Percentiles rank a stretch among this genome's conserved stretches.
Conservation (phyloP, 768 basidiomycete genomes). For the Cystofilobasidium capitatum region DNA sequence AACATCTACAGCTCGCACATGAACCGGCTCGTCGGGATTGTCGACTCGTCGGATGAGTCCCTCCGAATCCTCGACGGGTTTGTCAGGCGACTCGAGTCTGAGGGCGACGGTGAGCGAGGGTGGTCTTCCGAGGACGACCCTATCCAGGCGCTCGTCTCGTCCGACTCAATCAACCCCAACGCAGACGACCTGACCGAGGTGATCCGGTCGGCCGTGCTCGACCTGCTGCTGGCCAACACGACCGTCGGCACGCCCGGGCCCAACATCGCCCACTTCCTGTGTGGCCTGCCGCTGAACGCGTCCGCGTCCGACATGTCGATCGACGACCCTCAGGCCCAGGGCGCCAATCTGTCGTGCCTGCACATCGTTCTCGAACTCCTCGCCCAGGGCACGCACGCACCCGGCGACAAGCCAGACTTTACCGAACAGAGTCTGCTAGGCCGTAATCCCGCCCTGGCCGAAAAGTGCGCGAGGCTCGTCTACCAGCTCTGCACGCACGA, state of each 20-base stretch:
- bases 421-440: conserved; percentile 32
- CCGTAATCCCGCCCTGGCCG: conserved; percentile 63
- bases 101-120: conserved; percentile 55
- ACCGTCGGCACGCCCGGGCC: conserved; percentile 55
- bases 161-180: conserved; percentile 15
- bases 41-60: conserved; percentile 72
- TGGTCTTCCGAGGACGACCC: conserved; percentile 48
- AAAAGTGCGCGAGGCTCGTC: conserved; percentile 71
- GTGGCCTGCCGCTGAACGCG: conserved; percentile 54
- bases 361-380: conserved; percentile 73
- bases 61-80: conserved; percentile 77
- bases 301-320: conserved; percentile 53
- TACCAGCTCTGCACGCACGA: conserved; percentile 81
- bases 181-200: conserved; percentile 47
- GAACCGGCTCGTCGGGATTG: conserved; percentile 62
- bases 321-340: conserved; percentile 36
- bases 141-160: conserved; percentile 22
- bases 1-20: conserved; percentile 41
- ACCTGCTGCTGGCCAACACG: conserved; percentile 71
- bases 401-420: conserved; percentile 5
- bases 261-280: conserved; percentile 76
- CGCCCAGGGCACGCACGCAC: conserved; percentile 50
- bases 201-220: conserved; percentile 64
- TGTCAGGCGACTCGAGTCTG: conserved; percentile 53
- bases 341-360: conserved; percentile 49